Conservation (phyloP, 1,284 basidiomycete genomes). For the Peniophora sp. region DNA sequence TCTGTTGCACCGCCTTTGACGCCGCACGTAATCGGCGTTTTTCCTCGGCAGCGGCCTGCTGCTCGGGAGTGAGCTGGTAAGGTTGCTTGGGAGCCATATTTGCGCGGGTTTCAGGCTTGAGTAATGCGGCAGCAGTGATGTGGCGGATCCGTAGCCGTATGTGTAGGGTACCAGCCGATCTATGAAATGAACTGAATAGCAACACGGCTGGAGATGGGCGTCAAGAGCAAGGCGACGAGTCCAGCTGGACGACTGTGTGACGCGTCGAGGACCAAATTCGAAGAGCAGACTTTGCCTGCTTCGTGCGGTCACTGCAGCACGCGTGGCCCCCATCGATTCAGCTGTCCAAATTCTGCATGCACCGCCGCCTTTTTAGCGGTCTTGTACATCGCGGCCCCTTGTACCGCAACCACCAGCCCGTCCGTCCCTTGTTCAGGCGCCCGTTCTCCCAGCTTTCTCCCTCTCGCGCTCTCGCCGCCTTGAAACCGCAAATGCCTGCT, state of each 20-base stretch:
- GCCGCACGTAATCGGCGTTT: constrained; percentile 42
- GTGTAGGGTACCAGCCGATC: too few relatives aligned
- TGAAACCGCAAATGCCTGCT: constrained; percentile 7
- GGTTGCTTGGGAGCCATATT: neutral
- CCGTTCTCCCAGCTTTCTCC: neutral
- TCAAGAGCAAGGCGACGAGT: neutral
- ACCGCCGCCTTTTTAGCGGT: neutral
- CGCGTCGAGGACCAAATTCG: neutral
- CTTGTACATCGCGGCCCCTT: too few relatives aligned
- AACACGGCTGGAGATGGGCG: neutral
- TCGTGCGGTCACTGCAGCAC: neutral
- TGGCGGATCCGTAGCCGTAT: neutral
- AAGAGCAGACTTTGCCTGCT: too few relatives aligned
- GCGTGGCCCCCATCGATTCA: neutral
- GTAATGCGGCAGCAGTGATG: neutral
- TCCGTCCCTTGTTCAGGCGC: neutral
- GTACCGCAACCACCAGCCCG: too few relatives aligned
- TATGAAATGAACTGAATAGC: neutral
- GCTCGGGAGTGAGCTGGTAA: constrained; percentile 39
- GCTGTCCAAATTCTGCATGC: neutral
- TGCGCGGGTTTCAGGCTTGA: neutral
- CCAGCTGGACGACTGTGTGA: neutral
- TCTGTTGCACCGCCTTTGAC: constrained; percentile 12
- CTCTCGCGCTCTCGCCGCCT: neutral
- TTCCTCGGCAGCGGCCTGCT: constrained; percentile 44